Evolutionary conservation across 306 rosid species (phyloP).

Genomic region (Malus fusca): DNA sequence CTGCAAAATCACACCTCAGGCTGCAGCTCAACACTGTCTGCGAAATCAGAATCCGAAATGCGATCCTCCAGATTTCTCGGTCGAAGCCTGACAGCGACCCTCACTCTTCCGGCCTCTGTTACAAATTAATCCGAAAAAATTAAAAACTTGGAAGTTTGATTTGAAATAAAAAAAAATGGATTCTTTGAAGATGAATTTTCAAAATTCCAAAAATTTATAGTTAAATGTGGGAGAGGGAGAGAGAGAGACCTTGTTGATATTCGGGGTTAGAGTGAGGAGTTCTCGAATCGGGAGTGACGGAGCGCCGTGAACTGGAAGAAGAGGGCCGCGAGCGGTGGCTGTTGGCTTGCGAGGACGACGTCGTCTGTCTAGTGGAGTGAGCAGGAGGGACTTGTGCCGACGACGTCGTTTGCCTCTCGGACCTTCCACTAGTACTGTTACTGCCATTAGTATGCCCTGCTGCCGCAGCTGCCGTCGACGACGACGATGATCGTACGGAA

Average conservation of each 20-base stretch:
- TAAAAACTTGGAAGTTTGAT: not conserved
- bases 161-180: not conserved
- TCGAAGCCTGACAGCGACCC: slow-evolving; percentile 58
- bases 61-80: slow-evolving; percentile 50
- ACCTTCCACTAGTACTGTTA: not conserved
- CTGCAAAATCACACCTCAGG: slow-evolving; percentile 52
- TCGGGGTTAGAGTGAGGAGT: slow-evolving; percentile 33
- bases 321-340: slow-evolving; percentile 30
- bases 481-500: slow-evolving; percentile 9
- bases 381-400: slow-evolving; percentile 9
- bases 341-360: not conserved
- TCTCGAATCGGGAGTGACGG: slow-evolving; percentile 35
- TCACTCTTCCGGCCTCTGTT: slow-evolving; percentile 50
- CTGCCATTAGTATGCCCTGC: not conserved
- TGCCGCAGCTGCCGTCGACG: slow-evolving; percentile 3
- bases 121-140: not conserved
- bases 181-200: not conserved
- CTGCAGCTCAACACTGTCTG: slow-evolving; percentile 51
- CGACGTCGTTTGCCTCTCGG: slow-evolving; percentile 3
- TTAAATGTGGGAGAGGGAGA: not conserved
- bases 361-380: slow-evolving; percentile 18
- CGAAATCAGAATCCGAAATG: slow-evolving; percentile 45
- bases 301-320: slow-evolving; percentile 38
- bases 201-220: not conserved
- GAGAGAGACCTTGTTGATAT: slow-evolving; percentile 26